Conservation (phyloP, 352 stramenopile species). For the Phytophthora pini region DNA sequence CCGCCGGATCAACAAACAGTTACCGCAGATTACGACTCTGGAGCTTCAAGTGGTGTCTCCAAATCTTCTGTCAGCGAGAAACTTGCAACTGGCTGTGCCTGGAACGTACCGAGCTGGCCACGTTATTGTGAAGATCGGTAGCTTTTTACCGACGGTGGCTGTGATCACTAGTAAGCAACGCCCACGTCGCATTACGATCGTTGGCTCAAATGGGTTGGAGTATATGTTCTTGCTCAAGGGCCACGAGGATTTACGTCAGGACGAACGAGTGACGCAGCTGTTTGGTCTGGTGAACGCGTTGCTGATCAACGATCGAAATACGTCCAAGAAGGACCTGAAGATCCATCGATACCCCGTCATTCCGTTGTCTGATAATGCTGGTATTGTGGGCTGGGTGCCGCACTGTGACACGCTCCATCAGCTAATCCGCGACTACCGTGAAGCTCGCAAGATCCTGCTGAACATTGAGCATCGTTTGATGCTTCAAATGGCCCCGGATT, state of each 20-base stretch:
- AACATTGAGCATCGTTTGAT: conserved; percentile 95
- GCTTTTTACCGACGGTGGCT: conserved; percentile 93
- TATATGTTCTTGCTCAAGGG: conserved; percentile 99
- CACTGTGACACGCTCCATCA: conserved; percentile 98
- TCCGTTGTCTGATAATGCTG: conserved; percentile 98
- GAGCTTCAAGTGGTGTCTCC: conserved; percentile 97
- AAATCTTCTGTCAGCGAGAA: conserved; percentile 90
- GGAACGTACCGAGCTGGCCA: conserved; percentile 87
- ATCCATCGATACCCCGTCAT: conserved; percentile 99
- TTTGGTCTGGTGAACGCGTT: conserved; percentile 99
- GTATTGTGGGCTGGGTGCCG: conserved; percentile 98
- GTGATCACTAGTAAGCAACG: conserved; percentile 99
- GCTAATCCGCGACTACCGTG: conserved; percentile 95
- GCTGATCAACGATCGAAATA: conserved; percentile 96
- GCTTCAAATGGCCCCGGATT: conserved; percentile 93
- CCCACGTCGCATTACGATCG: conserved; percentile 95
- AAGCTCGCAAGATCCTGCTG: conserved; percentile 90
- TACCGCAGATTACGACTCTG: conserved; percentile 95
- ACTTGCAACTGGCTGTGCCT: conserved; percentile 96
- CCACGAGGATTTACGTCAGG: conserved; percentile 99
- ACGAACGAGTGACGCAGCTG: conserved; percentile 99
- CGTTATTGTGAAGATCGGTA: conserved; percentile 74
- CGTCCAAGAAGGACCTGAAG: conserved; percentile 97
- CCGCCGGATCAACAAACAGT: conserved; percentile 85
- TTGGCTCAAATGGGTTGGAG: conserved; percentile 96